A percentile compares a stretch with the other conserved stretches of the same genome.
phyloP scores from a whole-genome alignment of 371 early-diverging fungal genomes.

The Mucor saturninus region DNA sequence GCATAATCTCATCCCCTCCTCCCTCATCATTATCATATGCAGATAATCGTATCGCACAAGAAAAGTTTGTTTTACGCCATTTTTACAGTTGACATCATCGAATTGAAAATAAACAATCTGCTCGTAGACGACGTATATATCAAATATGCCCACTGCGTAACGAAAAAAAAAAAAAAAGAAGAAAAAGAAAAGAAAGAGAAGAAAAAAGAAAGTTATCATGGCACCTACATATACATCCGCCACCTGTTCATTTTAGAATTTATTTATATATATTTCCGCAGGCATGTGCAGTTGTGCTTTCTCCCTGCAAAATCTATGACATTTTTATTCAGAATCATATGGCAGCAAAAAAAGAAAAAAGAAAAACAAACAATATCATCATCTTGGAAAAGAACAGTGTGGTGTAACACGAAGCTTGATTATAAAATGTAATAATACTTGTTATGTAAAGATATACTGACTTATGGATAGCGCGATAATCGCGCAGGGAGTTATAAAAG shows the following conservation, averaged over 20 bases:
- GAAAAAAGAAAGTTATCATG: not conserved
- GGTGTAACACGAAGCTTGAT: not conserved
- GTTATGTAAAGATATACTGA: not conserved
- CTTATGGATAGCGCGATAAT: not conserved
- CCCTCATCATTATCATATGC: no score
- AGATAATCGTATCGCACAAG: no score
- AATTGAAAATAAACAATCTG: no score
- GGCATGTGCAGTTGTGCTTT: not conserved
- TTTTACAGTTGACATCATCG: no score
- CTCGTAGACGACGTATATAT: not conserved
- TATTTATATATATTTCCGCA: slow-evolving; percentile 3
- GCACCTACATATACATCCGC: slow-evolving; percentile 1
- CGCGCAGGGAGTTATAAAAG: not conserved
- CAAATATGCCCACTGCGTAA: not conserved
- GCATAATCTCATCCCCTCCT: no score
- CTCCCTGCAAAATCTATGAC: not conserved
- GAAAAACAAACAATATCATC: not conserved
- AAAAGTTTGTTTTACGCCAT: no score
- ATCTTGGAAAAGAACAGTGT: not conserved
- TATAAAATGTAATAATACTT: not conserved
- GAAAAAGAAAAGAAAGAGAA: not conserved
- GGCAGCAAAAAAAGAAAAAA: not conserved
- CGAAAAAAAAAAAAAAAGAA: not conserved
- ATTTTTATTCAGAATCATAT: not conserved
- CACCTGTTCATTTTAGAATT: slow-evolving; percentile 3